Base-by-base conservation (phyloP, 805 yeast species). In the Saccharomycopsis malanga region DNA sequence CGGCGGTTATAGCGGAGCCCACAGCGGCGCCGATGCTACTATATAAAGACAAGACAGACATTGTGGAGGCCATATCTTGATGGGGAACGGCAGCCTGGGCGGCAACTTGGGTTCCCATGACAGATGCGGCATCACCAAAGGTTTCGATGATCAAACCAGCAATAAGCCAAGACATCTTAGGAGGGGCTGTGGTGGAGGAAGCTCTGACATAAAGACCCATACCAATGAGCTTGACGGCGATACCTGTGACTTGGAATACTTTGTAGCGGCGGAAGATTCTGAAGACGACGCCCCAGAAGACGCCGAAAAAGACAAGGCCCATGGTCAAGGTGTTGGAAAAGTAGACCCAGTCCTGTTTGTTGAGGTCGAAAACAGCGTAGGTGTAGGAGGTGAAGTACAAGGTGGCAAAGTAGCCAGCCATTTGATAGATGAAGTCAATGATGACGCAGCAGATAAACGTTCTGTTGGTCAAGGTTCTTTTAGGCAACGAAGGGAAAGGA, bases 71-170 rank as follows among this genome's bases (percentile, higher is more conserved):
- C 46, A 67, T 59, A 56, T 67, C 71, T 42, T 67, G 68, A 52
- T 64, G 67, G 38, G 69, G 69, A 25, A 70, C 72, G 17, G 71
- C 63, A 3, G 70, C 71, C 53, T 66, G 69, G 1, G 66, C 61
- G 4, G 71, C 65, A 18, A 67, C 62, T 43, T 58, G 60, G 4
- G 69, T 57, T 37, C 67, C 68, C 47, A 67, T 57, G 39, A 60
- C 66, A 17, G 64, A 56, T 42, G 61, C 61, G 34, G 71, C 68
- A 53, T 70, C 73, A 29, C 69, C 73, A 37, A 68, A 59, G 52
- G 71, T 67, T 34, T 63, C 57, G 44, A 68, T 55, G 32, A 68
- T 57, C 51, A 64, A 68, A 40, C 59, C 53, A 58, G 61, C 57
- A 14, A 64, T 63, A n/a, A 67, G 53, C 36, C 59, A 51, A 1